Percentiles rank a stretch among this genome's conserved stretches.
Evolutionary conservation across 768 basidiomycete species (phyloP).

Genomic region (Rhodotorula graminis): DNA sequence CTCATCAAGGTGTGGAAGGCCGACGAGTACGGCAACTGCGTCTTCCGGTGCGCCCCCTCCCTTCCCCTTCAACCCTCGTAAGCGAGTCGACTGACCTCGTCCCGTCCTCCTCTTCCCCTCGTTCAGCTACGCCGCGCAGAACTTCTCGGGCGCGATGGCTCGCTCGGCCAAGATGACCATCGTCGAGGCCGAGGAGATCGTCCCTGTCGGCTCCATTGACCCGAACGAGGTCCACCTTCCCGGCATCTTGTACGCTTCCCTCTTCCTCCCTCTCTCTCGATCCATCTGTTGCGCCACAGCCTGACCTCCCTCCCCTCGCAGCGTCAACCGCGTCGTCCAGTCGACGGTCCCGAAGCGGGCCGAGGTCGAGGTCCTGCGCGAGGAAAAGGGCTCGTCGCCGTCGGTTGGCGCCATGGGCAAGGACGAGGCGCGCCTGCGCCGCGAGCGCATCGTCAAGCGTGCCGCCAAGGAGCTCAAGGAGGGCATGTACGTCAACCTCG

Average conservation of each 20-base stretch:
- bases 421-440: slow-evolving; percentile 46
- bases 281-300: too few relatives aligned
- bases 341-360: slow-evolving; percentile 72
- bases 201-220: slow-evolving; percentile 72
- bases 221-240: slow-evolving; percentile 64
- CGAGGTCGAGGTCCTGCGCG: slow-evolving; percentile 59
- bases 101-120: background rate
- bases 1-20: slow-evolving; percentile 87
- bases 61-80: background rate
- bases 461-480: slow-evolving; percentile 85
- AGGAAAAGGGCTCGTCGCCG: slow-evolving; percentile 30
- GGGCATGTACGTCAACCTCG: slow-evolving; percentile 51
- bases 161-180: slow-evolving; percentile 84
- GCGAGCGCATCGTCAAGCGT: slow-evolving; percentile 69
- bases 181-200: slow-evolving; percentile 88
- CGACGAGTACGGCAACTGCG: slow-evolving; percentile 82
- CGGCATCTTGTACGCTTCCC: slow-evolving; percentile 40
- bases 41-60: slow-evolving; percentile 64
- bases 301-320: slow-evolving; percentile 42
- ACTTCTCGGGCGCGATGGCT: slow-evolving; percentile 82
- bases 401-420: slow-evolving; percentile 33
- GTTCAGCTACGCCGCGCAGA: slow-evolving; percentile 73
- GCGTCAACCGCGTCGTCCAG: slow-evolving; percentile 80
- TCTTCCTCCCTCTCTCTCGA: too few relatives aligned
- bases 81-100: background rate